These are phyloP conservation scores for Eutypella sp. DNA, from an alignment of 2,329 filamentous ascomycete genomes.

Conservation along the genomic window DNA sequence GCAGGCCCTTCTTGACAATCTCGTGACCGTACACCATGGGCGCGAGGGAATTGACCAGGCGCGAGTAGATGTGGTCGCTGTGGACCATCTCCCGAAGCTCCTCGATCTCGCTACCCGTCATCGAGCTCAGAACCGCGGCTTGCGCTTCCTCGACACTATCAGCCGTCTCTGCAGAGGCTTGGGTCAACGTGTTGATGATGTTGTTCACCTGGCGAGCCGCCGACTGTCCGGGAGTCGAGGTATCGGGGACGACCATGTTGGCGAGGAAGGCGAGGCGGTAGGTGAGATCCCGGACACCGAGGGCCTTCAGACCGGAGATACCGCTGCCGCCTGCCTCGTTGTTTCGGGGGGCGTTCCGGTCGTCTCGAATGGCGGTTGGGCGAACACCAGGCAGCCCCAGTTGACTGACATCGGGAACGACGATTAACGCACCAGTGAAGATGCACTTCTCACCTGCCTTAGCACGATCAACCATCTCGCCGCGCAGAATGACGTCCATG, in stretches of 20 bases:
- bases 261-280: conserved; percentile 95
- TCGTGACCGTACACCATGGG: conserved; percentile 97
- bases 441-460: conserved; percentile 98
- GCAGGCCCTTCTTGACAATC: conserved; percentile 93
- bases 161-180: conserved; percentile 62
- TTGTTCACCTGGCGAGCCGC: conserved; percentile 74
- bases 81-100: conserved; percentile 92
- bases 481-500: conserved; percentile 92
- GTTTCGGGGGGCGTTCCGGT: conserved; percentile 64
- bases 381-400: conserved; percentile 82
- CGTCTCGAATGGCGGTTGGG: conserved; percentile 80
- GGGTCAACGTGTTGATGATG: conserved; percentile 78
- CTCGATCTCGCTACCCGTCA: conserved; percentile 82
- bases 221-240: conserved; percentile 70
- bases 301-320: conserved; percentile 80
- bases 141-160: conserved; percentile 81
- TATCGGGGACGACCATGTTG: conserved; percentile 92
- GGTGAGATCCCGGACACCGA: conserved; percentile 91
- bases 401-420: conserved; percentile 95
- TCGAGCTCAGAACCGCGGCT: conserved; percentile 77
- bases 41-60: conserved; percentile 87
- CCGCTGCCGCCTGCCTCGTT: conserved; percentile 80
- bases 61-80: conserved; percentile 88
- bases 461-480: conserved; percentile 94
- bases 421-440: conserved; percentile 92